Evolutionary conservation across 2,329 filamentous ascomycete genomes (phyloP), one percentile per base, ranked within the genome.

Genomic region (Pleurostoma richardsiae): DNA sequence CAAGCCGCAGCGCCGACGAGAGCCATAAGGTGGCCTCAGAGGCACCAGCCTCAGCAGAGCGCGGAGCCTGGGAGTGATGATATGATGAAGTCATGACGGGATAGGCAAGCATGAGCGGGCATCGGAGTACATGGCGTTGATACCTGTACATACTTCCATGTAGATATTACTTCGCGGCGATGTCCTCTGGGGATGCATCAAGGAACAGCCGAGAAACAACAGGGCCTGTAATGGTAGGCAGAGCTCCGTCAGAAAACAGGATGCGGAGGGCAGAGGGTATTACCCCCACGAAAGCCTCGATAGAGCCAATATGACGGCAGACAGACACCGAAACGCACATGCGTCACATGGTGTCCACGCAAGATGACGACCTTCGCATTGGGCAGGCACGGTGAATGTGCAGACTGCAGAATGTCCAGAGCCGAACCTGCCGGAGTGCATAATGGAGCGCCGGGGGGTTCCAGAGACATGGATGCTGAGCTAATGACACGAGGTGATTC

Each of bases 91-190:
- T 36, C 33, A 36, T 36, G 33, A 36, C 39, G 8, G 26, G 8
- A 7, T 41, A 19, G 39, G 26, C 39, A 41, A 27, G 19, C 28
- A 19, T 19, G 31, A 43, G n/a, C 26, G 40, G 40, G 30, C 29
- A n/a, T 43, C n/a, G 11, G 6, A 29, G 30, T 31, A 19, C 38
- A 39, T 40, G 43, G 36, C 43, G 31, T 44, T 44, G 43, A 40
- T 40, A 44, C 43, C 36, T 26, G 43, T 29, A 40, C 43, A 40
- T 44, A 40, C 28, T 10, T 36, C 33, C 39, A 36, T 44, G 39
- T 29, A 39, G 8, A 8, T 36, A 8, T 36, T 36, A 36, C 8
- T 36, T 8, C n/a, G 8, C 2, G 33, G 8, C 33, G 8, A 8
- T 36, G 8, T 36, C n/a, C 33, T 8, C n/a, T n/a, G 33, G 33